These are phyloP conservation scores for Mycena albidolilacea DNA, from an alignment of 768 basidiomycete species.

Conservation along the genomic window DNA sequence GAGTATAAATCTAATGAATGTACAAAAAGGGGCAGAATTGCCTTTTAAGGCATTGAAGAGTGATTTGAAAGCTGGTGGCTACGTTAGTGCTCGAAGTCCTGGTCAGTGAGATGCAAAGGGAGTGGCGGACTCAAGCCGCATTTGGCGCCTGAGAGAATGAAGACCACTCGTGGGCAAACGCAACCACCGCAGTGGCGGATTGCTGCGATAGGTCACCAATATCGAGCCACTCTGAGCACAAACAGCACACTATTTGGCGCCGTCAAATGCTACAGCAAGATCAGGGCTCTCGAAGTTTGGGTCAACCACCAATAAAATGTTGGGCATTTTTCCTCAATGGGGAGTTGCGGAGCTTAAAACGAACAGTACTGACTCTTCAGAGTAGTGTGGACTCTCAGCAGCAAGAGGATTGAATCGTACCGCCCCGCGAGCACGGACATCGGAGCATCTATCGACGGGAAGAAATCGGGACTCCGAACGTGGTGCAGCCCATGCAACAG, in stretches of 20 bases:
- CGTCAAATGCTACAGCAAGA: slow-evolving; percentile 5
- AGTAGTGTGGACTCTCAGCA: too few species aligned
- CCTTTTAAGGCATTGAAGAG: not conserved
- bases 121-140: not conserved
- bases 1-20: not conserved
- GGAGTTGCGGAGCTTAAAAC: too few species aligned
- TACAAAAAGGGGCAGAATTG: slow-evolving; percentile 4
- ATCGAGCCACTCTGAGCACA: not conserved
- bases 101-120: slow-evolving; percentile 4
- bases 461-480: too few species aligned
- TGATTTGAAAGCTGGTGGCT: slow-evolving; percentile 5
- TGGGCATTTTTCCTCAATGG: not conserved
- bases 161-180: slow-evolving; percentile 3
- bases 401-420: too few species aligned
- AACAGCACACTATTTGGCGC: not conserved
- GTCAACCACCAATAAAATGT: not conserved
- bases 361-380: not conserved
- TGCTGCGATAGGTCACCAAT: not conserved
- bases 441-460: too few species aligned
- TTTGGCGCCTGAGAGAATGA: slow-evolving; percentile 8
- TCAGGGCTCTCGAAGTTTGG: not conserved
- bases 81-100: slow-evolving; percentile 2
- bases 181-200: slow-evolving; percentile 3
- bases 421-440: too few species aligned
- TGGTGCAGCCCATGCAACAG: too few species aligned